Conservation (phyloP, 1,284 basidiomycete species). For the Ustanciosporium gigantosporum region DNA sequence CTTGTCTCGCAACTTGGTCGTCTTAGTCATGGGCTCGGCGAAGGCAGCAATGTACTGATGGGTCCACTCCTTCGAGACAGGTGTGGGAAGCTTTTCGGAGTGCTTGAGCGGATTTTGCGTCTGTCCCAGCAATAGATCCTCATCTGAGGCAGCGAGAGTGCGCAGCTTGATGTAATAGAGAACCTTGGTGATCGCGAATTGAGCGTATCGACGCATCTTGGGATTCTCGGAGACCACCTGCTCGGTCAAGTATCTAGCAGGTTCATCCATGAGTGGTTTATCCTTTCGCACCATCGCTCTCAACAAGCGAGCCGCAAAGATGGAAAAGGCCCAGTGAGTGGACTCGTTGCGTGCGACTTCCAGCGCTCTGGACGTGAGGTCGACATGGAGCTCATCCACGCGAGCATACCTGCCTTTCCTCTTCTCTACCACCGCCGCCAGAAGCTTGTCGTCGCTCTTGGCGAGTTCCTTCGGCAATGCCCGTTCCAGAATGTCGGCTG, state of each 20-base stretch:
- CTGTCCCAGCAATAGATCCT: slow-evolving; percentile 78
- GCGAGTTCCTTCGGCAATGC: slow-evolving; percentile 11
- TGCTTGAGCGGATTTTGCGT: slow-evolving; percentile 75
- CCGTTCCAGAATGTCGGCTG: slow-evolving; percentile 14
- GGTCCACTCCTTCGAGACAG: slow-evolving; percentile 65
- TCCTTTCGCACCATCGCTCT: slow-evolving; percentile 77
- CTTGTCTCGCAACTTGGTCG: slow-evolving; percentile 73
- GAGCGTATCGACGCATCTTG: slow-evolving; percentile 73
- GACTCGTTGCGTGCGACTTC: slow-evolving; percentile 70
- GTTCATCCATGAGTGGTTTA: slow-evolving; percentile 68
- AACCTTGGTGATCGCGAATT: slow-evolving; percentile 77
- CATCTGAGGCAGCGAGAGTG: slow-evolving; percentile 71
- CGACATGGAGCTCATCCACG: slow-evolving; percentile 59
- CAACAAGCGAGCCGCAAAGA: slow-evolving; percentile 77
- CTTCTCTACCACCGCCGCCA: slow-evolving; percentile 56
- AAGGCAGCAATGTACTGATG: slow-evolving; percentile 66
- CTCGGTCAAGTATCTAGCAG: slow-evolving; percentile 65
- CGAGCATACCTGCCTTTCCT: slow-evolving; percentile 49
- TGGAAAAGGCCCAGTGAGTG: slow-evolving; percentile 89
- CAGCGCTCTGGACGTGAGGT: slow-evolving; percentile 70
- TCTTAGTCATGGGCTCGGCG: slow-evolving; percentile 59
- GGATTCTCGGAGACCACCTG: slow-evolving; percentile 73
- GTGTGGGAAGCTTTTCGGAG: slow-evolving; percentile 47
- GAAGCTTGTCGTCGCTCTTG: slow-evolving; percentile 43
- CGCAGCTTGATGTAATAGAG: slow-evolving; percentile 81